Conservation (phyloP, 1,139 yeast genomes). For the Yamadazyma triangularis region DNA sequence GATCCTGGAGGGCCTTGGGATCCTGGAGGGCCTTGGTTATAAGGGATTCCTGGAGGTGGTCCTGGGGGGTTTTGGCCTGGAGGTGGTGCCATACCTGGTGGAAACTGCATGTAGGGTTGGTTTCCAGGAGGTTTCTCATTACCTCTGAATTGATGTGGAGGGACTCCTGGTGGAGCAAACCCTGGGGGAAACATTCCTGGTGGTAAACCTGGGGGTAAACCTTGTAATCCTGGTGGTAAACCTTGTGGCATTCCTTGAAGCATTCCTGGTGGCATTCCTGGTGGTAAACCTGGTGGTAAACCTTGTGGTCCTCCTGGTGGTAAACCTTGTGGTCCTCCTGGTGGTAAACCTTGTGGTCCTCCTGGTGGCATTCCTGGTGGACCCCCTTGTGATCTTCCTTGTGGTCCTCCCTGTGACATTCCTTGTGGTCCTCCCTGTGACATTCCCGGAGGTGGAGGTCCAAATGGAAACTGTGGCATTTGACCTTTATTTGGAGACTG, state of each 20-base stretch:
- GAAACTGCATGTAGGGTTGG: slow-evolving; percentile 9
- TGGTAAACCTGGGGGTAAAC: slow-evolving; percentile 18
- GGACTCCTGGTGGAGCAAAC: slow-evolving; percentile 24
- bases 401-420: slow-evolving; percentile 11
- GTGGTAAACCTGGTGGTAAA: slow-evolving; percentile 9
- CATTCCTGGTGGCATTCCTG: slow-evolving; percentile 11
- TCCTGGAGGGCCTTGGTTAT: slow-evolving; percentile 13
- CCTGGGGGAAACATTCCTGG: slow-evolving; percentile 34
- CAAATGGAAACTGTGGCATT: not conserved
- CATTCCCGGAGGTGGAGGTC: not conserved
- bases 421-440: slow-evolving; percentile 4
- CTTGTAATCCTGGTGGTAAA: slow-evolving; percentile 10
- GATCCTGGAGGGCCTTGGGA: slow-evolving; percentile 13
- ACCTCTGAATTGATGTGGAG: slow-evolving; percentile 22
- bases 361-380: slow-evolving; percentile 6
- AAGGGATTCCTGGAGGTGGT: slow-evolving; percentile 1
- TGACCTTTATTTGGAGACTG: slow-evolving; percentile 2
- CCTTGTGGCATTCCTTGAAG: slow-evolving; percentile 3
- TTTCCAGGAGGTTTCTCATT: slow-evolving; percentile 6
- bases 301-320: slow-evolving; percentile 4
- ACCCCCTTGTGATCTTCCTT: slow-evolving; percentile 6
- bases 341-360: slow-evolving; percentile 1
- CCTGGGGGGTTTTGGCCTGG: slow-evolving; percentile 1
- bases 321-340: slow-evolving; percentile 3
- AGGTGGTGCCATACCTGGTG: slow-evolving; percentile 12